phyloP scores from a whole-genome alignment of 176 grass and related monocot genomes.

The sorghum (Sorghum bicolor) region DNA sequence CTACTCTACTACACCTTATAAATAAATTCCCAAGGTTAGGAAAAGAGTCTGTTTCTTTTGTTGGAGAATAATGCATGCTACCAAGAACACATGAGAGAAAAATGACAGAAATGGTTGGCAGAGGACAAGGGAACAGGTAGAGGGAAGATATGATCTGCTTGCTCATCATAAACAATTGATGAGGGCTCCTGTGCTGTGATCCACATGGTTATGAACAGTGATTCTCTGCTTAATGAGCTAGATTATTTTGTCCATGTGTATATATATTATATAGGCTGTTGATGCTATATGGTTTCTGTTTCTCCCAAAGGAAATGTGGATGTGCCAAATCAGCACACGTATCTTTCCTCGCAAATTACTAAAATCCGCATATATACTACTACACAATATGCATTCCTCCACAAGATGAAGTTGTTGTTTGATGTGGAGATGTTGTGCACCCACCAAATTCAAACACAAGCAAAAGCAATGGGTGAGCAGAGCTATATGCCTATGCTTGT shows the following conservation, averaged over 20 bases:
- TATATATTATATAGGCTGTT: not conserved
- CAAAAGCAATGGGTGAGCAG: conserved; percentile 15
- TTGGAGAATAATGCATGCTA: conserved; percentile 33
- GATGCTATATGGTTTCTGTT: not conserved
- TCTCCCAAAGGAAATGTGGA: not conserved
- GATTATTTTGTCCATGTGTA: not conserved
- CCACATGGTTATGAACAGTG: not conserved
- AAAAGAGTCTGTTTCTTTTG: conserved; percentile 43
- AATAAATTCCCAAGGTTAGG: conserved; percentile 31
- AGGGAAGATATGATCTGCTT: conserved; percentile 13
- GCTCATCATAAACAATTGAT: conserved; percentile 12
- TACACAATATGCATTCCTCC: not conserved
- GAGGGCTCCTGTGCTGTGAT: not conserved
- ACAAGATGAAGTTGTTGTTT: conserved; percentile 36
- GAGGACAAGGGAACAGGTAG: conserved; percentile 16
- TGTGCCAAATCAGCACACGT: not conserved
- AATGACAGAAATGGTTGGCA: conserved; percentile 28
- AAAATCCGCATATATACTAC: not conserved
- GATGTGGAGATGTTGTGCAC: conserved; percentile 27
- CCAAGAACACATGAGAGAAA: conserved; percentile 43
- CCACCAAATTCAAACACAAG: conserved; percentile 34
- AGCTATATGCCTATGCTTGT: conserved; percentile 49
- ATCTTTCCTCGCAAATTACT: not conserved
- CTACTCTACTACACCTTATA: conserved; percentile 13
- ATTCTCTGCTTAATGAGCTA: not conserved